phyloP scores from a whole-genome alignment of 2,329 filamentous ascomycete genomes.

The Monosporascus sp. region DNA sequence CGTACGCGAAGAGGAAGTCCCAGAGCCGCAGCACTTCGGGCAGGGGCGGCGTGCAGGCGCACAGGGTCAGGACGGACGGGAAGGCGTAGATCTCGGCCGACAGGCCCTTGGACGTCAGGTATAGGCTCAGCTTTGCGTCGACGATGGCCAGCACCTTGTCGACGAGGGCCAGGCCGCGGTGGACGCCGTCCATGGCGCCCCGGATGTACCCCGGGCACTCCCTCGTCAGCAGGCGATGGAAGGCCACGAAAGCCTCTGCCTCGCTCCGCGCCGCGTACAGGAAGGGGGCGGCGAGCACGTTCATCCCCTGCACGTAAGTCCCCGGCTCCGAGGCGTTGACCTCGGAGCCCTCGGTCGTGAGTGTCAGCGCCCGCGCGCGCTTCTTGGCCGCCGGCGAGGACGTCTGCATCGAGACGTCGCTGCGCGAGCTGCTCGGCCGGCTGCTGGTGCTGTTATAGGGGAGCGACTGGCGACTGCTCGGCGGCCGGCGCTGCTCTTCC shows the following conservation, averaged over 20 bases:
- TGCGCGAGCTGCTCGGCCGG: conserved; percentile 33
- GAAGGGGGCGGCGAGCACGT: conserved; percentile 92
- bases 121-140: conserved; percentile 78
- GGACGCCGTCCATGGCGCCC: conserved; percentile 95
- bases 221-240: conserved; percentile 78
- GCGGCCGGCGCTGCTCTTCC: conserved; percentile 37
- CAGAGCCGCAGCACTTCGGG: conserved; percentile 90
- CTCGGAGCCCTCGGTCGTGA: conserved; percentile 62
- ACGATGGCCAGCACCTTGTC: conserved; percentile 90
- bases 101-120: conserved; percentile 81
- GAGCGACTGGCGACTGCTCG: conserved; percentile 24
- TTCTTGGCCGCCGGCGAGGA: conserved; percentile 43
- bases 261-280: conserved; percentile 92
- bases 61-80: conserved; percentile 88
- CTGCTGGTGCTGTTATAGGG: conserved; percentile 25
- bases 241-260: conserved; percentile 88
- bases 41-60: conserved; percentile 89
- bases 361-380: conserved; percentile 51
- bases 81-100: conserved; percentile 96
- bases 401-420: conserved; percentile 34
- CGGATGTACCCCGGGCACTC: conserved; percentile 93
- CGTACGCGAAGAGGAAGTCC: conserved; percentile 97
- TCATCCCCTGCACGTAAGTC: conserved; percentile 98
- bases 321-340: conserved; percentile 61
- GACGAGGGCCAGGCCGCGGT: conserved; percentile 83